Evolutionary conservation across 2,329 filamentous ascomycete species (phyloP).

Genomic region (Didymella segeticola): DNA sequence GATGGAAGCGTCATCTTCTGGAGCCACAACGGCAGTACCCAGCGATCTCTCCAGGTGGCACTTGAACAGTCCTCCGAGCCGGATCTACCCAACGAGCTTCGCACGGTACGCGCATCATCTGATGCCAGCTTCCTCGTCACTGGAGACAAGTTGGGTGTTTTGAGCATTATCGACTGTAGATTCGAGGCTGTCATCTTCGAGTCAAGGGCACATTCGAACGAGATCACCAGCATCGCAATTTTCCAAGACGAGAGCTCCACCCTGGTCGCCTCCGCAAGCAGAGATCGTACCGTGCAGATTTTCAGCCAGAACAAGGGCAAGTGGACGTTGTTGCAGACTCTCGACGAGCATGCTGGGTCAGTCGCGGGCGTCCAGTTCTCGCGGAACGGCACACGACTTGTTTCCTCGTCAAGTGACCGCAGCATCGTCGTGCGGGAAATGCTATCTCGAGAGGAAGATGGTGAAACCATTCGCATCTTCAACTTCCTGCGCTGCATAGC

Average conservation of each 20-base stretch:
- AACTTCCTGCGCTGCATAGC: conserved; percentile 78
- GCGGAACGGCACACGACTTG: conserved; percentile 70
- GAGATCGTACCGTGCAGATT: conserved; percentile 93
- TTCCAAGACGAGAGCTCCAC: conserved; percentile 68
- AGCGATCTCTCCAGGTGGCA: conserved; percentile 68
- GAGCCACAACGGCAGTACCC: conserved; percentile 74
- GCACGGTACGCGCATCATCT: conserved; percentile 64
- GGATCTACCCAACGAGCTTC: conserved; percentile 64
- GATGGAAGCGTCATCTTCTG: conserved; percentile 84
- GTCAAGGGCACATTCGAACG: conserved; percentile 83
- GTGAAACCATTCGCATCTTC: conserved; percentile 71
- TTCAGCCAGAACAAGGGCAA: conserved; percentile 67
- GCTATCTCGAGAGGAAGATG: conserved; percentile 69
- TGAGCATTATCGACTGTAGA: conserved; percentile 71
- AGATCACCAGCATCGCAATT: conserved; percentile 82
- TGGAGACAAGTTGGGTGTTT: conserved; percentile 84
- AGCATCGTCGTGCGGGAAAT: conserved; percentile 84
- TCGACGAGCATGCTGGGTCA: conserved; percentile 88
- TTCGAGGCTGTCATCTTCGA: conserved; percentile 70
- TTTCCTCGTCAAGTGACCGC: conserved; percentile 85
- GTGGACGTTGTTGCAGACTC: conserved; percentile 85
- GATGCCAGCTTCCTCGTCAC: conserved; percentile 74
- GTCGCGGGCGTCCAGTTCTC: conserved; percentile 81
- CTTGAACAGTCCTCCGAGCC: conserved; percentile 66
- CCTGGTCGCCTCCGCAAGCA: conserved; percentile 76